These are phyloP conservation scores for Aotearoamyces nothofagi DNA, from an alignment of 2,329 filamentous ascomycete species.

Conservation along the genomic window DNA sequence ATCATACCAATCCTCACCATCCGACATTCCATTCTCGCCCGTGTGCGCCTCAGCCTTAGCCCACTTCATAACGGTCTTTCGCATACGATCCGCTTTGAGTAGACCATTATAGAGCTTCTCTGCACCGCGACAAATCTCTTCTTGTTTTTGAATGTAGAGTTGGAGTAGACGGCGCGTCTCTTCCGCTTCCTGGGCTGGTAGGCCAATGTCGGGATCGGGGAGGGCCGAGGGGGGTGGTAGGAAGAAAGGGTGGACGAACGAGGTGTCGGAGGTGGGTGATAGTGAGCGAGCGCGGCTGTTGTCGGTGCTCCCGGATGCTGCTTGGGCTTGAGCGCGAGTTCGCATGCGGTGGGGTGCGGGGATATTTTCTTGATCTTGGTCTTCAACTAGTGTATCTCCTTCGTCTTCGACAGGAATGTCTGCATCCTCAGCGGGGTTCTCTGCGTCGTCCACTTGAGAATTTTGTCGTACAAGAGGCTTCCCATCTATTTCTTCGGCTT, in stretches of 20 bases:
- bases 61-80: constrained; percentile 59
- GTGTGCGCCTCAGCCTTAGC: constrained; percentile 64
- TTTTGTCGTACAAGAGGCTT: background rate
- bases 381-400: constrained; percentile 1
- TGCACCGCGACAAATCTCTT: constrained; percentile 62
- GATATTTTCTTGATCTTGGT: constrained; percentile 25
- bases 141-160: constrained; percentile 72
- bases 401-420: constrained; percentile 1
- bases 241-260: constrained; percentile 63
- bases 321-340: constrained; percentile 34
- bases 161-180: constrained; percentile 61
- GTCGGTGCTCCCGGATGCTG: constrained; percentile 20
- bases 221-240: constrained; percentile 43
- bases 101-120: constrained; percentile 55
- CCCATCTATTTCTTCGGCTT: background rate
- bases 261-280: constrained; percentile 30
- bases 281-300: constrained; percentile 18
- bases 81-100: constrained; percentile 55
- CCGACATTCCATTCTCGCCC: constrained; percentile 69
- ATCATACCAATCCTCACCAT: constrained; percentile 85
- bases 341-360: constrained; percentile 35
- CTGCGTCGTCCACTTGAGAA: constrained; percentile 1
- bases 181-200: constrained; percentile 61
- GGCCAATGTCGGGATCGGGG: constrained; percentile 54
- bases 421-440: background rate